Evolutionary conservation across 1,284 basidiomycete genomes (phyloP), one percentile per base, ranked within the genome.

Genomic region (Vanrija pseudolonga): DNA sequence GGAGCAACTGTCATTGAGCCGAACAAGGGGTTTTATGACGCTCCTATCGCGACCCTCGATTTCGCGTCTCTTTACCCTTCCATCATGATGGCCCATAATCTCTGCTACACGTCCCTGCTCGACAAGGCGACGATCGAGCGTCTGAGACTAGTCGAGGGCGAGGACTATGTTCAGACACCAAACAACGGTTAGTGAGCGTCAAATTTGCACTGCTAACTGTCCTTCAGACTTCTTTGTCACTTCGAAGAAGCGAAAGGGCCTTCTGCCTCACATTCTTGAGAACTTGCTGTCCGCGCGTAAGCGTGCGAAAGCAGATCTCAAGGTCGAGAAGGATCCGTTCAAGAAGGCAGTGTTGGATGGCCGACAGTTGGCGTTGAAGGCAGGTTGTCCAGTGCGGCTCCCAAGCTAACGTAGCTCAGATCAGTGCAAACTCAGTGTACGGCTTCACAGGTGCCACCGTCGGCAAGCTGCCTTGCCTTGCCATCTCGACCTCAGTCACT

Each of bases 71-170:
- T 98, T 61, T 98, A 98, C 73, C 93, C 93, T 0, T 97, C 94
- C 0, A 97, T 98, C 77, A 98, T 98, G 93, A 96, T 96, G 92
- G 94, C 93, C 0, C 94, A 98, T 72, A 98, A 97, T 69, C 78
- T 98, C 2, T 97, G 93, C 73, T 98, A 97, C 68, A 96, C 94
- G 0, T 95, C 94, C 0, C 79, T 96, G 15, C 73, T 95, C 20
- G 88, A 95, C 61, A 88, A 85, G 68, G 53, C 61, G 4, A 88
- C 86, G 0, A 86, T 93, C 18, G 87, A 91, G 19, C 83, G 87
- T 15, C 77, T 96, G 6, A 77, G 80, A 9, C 80, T 97, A 17
- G 82, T 85, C 18, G 89, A 88, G 69, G 89, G 89, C 59, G 81
- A 85, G n/a, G 94, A 98, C 71, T 78, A 77, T 53, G 72, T 78